Base-by-base conservation (phyloP, 805 yeast species). In the Ogataea kodamae region DNA sequence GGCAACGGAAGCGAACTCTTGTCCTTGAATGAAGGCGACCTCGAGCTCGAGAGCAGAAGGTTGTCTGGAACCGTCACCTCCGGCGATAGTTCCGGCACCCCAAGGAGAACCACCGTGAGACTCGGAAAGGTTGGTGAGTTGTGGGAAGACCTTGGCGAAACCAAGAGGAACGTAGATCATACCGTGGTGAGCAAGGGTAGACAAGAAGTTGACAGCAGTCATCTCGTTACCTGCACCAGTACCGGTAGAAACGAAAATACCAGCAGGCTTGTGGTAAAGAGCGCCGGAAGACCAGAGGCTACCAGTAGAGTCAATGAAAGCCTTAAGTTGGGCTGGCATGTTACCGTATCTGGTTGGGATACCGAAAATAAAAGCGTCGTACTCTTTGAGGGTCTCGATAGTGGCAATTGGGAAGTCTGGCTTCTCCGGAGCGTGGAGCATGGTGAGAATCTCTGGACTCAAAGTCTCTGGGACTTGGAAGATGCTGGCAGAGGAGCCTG, bases 181-280 rank as follows among this genome's bases (percentile, higher is more conserved):
- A 56, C 95, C 95, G 56, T 85, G 94, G 62, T 85, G 95, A 28
- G 74, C 77, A 42, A 81, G 68, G 33, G 70, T 66, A 7, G 90
- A 76, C 48, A 86, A 54, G 20, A 81, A 58, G 66, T 76, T 81
- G 45, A 78, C 68, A 44, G 72, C 67, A 15, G 94, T 81, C 28
- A 70, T 56, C 64, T 86, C 95, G 63, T 82, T 87, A 58, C 94
- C 94, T 53, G 92, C 92, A 52, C 90, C 89, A 38, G 86, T 67
- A 54, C 88, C 86, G 28, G 88, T 79, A 32, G 86, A 73, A 37
- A 78, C 78, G 55, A 86, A 86, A 49, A 79, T 55, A 54, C 85
- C 88, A 25, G 78, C 86, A 43, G 76, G 76, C 65, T 85, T 85
- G 52, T 88, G 89, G 58, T 71, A 65, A 44, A 83, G 67, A 22